Evolutionary conservation across 2,329 filamentous ascomycete genomes (phyloP).

Genomic region (Aspergillus costaricaensis): DNA sequence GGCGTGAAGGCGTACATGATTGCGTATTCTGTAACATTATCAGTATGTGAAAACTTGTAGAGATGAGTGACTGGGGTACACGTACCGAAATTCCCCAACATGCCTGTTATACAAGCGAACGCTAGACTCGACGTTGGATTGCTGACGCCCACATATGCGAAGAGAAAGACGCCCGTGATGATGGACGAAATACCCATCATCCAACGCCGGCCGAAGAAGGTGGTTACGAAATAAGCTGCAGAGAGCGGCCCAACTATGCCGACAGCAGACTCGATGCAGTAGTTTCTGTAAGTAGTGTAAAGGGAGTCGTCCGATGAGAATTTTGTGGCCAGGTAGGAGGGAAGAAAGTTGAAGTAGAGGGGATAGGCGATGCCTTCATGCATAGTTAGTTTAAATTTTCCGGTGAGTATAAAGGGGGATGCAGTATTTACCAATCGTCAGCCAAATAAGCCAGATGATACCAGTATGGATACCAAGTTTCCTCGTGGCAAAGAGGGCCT

Average conservation of each 20-base stretch:
- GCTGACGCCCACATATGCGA: conserved; percentile 48
- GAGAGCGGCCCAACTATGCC: conserved; percentile 46
- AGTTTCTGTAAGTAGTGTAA: conserved; percentile 27
- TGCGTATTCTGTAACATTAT: conserved; percentile 28
- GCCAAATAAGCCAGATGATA: conserved; percentile 47
- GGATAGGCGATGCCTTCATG: conserved; percentile 48
- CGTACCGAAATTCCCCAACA: conserved; percentile 45
- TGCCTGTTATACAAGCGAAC: conserved; percentile 46
- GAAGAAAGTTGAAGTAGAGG: conserved; percentile 51
- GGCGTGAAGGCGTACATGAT: conserved; percentile 34
- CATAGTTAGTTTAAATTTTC: background rate
- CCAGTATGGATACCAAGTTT: conserved; percentile 32
- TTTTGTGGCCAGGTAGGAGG: conserved; percentile 48
- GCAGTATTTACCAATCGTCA: conserved; percentile 37
- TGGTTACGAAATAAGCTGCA: conserved; percentile 47
- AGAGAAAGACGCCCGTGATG: conserved; percentile 51
- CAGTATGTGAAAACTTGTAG: background rate
- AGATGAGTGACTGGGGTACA: background rate
- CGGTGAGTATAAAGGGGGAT: rapidly evolving
- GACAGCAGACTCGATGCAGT: conserved; percentile 38
- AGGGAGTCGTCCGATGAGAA: conserved; percentile 30
- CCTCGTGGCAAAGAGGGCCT: conserved; percentile 29
- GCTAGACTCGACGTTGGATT: conserved; percentile 38
- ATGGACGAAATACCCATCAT: conserved; percentile 50
- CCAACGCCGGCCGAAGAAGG: conserved; percentile 45